phyloP scores from a whole-genome alignment of 2,329 filamentous ascomycete species.

The Endoconidiophora polonica region DNA sequence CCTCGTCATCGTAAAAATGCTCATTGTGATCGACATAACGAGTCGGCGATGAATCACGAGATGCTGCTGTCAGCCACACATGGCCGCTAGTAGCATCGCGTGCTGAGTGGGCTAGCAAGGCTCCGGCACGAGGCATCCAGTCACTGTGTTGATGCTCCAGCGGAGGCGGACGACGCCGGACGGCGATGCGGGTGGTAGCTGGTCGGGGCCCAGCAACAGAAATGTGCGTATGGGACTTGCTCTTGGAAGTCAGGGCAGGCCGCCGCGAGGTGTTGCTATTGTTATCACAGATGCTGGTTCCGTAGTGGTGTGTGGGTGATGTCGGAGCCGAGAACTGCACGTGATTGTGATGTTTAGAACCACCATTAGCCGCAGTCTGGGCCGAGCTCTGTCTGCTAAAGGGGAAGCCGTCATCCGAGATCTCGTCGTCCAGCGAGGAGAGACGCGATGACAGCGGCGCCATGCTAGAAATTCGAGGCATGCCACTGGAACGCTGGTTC shows the following conservation, averaged over 20 bases:
- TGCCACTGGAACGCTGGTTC: conserved; percentile 40
- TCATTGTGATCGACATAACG: conserved; percentile 24
- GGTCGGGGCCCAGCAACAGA: conserved; percentile 14
- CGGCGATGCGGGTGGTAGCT: not conserved
- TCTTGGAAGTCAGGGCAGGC: conserved; percentile 32
- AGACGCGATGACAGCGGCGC: conserved; percentile 47
- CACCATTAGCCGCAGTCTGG: conserved; percentile 21
- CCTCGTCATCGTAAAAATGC: conserved; percentile 27
- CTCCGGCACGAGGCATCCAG: conserved; percentile 48
- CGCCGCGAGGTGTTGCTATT: conserved; percentile 20
- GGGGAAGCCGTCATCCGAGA: conserved; percentile 4
- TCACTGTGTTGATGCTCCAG: conserved; percentile 36
- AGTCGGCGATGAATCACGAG: conserved; percentile 37
- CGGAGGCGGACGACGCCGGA: conserved; percentile 13
- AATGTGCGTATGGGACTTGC: conserved; percentile 46
- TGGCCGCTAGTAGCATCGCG: conserved; percentile 49
- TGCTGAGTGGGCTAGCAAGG: conserved; percentile 42
- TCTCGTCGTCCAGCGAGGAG: conserved; percentile 32
- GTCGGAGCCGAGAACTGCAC: conserved; percentile 30
- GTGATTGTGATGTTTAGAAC: conserved; percentile 24
- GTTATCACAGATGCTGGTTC: not conserved
- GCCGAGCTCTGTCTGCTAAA: not conserved
- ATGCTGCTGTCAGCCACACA: conserved; percentile 42
- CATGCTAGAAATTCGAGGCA: conserved; percentile 41
- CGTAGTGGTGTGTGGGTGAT: conserved; percentile 27